Evolutionary conservation across 257 asterid genomes (phyloP).

Genomic region (Solanum clarkiae): DNA sequence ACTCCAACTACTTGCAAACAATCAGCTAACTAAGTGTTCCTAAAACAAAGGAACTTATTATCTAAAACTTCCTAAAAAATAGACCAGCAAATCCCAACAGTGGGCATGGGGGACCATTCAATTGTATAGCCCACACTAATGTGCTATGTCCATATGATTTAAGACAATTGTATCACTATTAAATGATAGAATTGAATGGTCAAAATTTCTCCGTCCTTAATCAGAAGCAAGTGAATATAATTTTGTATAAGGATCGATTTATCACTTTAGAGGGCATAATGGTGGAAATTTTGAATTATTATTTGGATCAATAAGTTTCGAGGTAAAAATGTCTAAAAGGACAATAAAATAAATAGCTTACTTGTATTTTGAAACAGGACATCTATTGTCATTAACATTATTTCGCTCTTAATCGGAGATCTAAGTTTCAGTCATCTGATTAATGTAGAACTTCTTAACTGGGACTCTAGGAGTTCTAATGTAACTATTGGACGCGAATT

Average conservation of each 20-base stretch:
- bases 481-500: not conserved
- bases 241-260: not conserved
- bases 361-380: not conserved
- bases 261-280: not conserved
- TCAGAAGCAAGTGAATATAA: not conserved
- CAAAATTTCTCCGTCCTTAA: not conserved
- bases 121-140: not conserved
- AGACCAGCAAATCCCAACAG: too few relatives aligned
- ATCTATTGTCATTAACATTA: too few relatives aligned
- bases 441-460: not conserved
- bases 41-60: too few relatives aligned
- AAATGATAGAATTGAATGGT: too few relatives aligned
- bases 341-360: not conserved
- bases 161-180: not conserved
- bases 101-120: too few relatives aligned
- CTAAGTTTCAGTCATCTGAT: accelerated
- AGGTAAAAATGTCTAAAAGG: not conserved
- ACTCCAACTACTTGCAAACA: too few relatives aligned
- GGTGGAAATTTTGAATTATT: not conserved
- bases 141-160: not conserved
- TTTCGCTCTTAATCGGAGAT: not conserved
- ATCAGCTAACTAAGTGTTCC: too few relatives aligned
- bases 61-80: too few relatives aligned
- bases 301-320: not conserved
- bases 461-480: not conserved